Conservation (phyloP, 2,329 filamentous ascomycete species). For the Aspergillus ustus region DNA sequence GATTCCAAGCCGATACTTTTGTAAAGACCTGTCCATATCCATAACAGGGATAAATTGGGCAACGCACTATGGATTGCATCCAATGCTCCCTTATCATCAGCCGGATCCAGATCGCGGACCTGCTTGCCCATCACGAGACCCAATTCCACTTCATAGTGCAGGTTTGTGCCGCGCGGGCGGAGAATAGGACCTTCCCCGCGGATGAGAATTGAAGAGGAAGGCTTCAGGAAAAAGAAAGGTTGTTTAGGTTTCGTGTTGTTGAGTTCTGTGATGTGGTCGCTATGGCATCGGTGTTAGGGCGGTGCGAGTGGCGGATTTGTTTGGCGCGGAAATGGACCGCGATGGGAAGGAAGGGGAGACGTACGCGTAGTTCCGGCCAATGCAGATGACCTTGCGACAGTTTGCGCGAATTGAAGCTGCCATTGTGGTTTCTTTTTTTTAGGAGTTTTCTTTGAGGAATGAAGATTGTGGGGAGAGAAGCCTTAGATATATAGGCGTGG, state of each 20-base stretch:
- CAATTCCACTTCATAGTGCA: constrained; percentile 96
- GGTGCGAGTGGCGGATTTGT: neutral
- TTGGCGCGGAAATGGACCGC: neutral
- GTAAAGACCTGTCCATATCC: neutral
- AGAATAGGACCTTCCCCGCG: constrained; percentile 79
- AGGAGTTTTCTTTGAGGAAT: neutral
- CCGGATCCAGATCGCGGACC: constrained; percentile 73
- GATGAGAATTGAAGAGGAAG: constrained; percentile 80
- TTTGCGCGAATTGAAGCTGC: constrained; percentile 55
- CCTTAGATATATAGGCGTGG: constrained; percentile 12
- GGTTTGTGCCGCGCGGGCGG: constrained; percentile 77
- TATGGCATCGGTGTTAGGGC: constrained; percentile 41
- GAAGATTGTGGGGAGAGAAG: neutral
- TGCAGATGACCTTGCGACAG: constrained; percentile 81
- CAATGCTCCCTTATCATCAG: constrained; percentile 76
- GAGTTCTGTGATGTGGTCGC: constrained; percentile 91
- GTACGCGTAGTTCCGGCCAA: constrained; percentile 94
- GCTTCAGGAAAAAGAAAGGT: constrained; percentile 99
- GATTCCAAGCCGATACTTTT: neutral
- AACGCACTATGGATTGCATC: constrained; percentile 76
- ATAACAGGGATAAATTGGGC: neutral
- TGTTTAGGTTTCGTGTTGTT: constrained; percentile 87
- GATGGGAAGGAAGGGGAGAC: constrained; percentile 37
- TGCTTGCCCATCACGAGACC: constrained; percentile 85
- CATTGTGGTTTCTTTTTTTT: constrained; percentile 25